Evolutionary conservation across 2,329 filamentous ascomycete species (phyloP).

Genomic region (Orbilia brochopaga): DNA sequence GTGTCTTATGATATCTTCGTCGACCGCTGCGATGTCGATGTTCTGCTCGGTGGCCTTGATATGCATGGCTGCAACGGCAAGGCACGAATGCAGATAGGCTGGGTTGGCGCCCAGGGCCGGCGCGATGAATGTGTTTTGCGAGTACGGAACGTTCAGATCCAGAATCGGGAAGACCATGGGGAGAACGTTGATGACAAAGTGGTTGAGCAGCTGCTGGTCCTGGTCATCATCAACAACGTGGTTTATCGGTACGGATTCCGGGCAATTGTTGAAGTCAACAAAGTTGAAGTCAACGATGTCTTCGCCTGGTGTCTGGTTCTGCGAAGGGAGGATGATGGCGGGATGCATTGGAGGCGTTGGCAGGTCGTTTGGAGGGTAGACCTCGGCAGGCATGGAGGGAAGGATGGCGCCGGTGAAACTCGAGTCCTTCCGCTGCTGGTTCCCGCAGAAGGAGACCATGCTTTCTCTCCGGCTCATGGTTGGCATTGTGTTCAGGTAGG

Average conservation of each 20-base stretch:
- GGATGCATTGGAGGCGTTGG: constrained; percentile 48
- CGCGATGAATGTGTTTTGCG: constrained; percentile 80
- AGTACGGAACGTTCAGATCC: constrained; percentile 85
- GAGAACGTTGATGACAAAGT: constrained; percentile 87
- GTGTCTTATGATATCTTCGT: constrained; percentile 90
- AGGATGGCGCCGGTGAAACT: constrained; percentile 32
- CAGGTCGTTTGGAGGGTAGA: constrained; percentile 45
- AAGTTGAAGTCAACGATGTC: constrained; percentile 50
- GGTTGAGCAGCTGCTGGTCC: constrained; percentile 84
- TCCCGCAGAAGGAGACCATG: constrained; percentile 44
- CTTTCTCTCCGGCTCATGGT: constrained; percentile 41
- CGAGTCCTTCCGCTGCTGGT: constrained; percentile 37
- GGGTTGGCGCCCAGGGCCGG: constrained; percentile 89
- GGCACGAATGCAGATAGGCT: constrained; percentile 91
- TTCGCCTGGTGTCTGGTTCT: constrained; percentile 44
- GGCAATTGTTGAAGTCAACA: constrained; percentile 46
- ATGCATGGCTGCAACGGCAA: constrained; percentile 91
- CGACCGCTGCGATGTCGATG: constrained; percentile 66
- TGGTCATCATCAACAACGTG: constrained; percentile 71
- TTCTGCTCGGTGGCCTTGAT: constrained; percentile 75
- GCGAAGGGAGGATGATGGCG: constrained; percentile 40
- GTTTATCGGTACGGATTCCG: constrained; percentile 46
- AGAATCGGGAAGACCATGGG: constrained; percentile 90
- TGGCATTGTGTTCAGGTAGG: constrained; percentile 47
- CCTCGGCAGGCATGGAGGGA: constrained; percentile 48